Conservation (phyloP, 2,329 filamentous ascomycete genomes). For the Aspergillus latus region DNA sequence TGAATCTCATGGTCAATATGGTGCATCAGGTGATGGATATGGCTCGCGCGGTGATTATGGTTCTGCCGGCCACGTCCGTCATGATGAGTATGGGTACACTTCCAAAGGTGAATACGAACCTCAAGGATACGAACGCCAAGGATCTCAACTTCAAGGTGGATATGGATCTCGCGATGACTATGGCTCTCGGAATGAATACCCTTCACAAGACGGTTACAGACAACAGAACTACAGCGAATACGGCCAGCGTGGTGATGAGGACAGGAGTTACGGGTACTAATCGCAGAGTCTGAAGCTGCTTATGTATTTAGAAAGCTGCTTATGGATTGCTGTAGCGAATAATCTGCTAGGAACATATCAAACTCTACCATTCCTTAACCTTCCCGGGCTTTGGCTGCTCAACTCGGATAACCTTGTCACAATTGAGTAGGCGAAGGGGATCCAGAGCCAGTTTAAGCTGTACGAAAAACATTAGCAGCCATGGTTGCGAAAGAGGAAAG, state of each 20-base stretch:
- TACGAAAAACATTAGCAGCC: not conserved
- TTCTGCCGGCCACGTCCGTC: not conserved
- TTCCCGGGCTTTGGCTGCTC: constrained; percentile 52
- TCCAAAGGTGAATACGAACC: not conserved
- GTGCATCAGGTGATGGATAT: not conserved
- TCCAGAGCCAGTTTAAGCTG: constrained; percentile 65
- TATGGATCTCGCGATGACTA: constrained; percentile 18
- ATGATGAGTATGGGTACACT: not conserved
- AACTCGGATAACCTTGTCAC: constrained; percentile 64
- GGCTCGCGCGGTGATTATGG: constrained; percentile 1
- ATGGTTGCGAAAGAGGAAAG: not conserved
- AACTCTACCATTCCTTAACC: constrained; percentile 46
- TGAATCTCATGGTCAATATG: not conserved
- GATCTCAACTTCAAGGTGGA: not conserved
- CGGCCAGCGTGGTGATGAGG: constrained; percentile 22
- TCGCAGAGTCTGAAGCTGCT: not conserved
- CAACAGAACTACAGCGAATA: constrained; percentile 16
- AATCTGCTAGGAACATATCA: too few relatives aligned
- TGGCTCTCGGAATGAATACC: constrained; percentile 22
- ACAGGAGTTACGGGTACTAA: constrained; percentile 25
- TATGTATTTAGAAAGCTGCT: not conserved
- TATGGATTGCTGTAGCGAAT: too few relatives aligned
- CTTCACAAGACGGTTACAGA: not conserved
- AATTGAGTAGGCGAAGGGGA: constrained; percentile 65
- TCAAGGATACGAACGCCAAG: not conserved